Percentiles rank a stretch among this genome's conserved stretches.
phyloP scores from a whole-genome alignment of 306 rosid species.

The Dalbergia cultrata region DNA sequence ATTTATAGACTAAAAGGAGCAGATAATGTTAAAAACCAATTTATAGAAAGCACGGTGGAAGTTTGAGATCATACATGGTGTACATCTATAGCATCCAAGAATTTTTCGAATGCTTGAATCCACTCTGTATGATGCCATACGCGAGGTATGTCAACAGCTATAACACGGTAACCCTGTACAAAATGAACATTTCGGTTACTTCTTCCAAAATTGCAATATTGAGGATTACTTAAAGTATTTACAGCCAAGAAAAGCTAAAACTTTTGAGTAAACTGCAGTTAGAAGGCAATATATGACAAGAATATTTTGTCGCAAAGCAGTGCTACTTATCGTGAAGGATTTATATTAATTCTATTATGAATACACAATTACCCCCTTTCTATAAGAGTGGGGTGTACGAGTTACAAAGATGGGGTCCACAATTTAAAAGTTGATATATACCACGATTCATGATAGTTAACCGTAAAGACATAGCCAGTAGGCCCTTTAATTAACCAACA shows the following conservation, averaged over 20 bases:
- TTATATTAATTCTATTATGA: neutral
- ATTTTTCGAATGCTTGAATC: conserved; percentile 97
- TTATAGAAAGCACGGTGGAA: conserved; percentile 22
- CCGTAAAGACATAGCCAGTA: neutral
- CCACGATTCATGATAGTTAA: neutral
- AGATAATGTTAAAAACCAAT: conserved; percentile 39
- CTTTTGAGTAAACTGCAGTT: conserved; percentile 7
- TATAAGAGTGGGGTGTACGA: neutral
- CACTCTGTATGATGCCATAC: conserved; percentile 96
- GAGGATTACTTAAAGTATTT: conserved; percentile 23
- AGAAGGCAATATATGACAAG: conserved; percentile 2
- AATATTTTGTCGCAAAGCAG: conserved; percentile 16
- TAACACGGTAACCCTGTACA: conserved; percentile 93
- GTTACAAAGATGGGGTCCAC: neutral
- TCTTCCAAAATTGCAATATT: conserved; percentile 16
- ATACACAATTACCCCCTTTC: neutral
- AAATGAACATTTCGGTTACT: conserved; percentile 25
- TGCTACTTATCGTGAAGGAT: neutral
- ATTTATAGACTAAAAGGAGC: conserved; percentile 16
- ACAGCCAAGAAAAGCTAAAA: conserved; percentile 16
- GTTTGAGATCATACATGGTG: conserved; percentile 77
- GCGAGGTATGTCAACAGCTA: conserved; percentile 94
- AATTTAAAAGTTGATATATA: conserved; percentile 8
- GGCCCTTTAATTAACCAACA: conserved; percentile 25
- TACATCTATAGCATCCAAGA: conserved; percentile 98